phyloP scores from a whole-genome alignment of 352 stramenopile genomes.

The Sclerospora graminicola region DNA sequence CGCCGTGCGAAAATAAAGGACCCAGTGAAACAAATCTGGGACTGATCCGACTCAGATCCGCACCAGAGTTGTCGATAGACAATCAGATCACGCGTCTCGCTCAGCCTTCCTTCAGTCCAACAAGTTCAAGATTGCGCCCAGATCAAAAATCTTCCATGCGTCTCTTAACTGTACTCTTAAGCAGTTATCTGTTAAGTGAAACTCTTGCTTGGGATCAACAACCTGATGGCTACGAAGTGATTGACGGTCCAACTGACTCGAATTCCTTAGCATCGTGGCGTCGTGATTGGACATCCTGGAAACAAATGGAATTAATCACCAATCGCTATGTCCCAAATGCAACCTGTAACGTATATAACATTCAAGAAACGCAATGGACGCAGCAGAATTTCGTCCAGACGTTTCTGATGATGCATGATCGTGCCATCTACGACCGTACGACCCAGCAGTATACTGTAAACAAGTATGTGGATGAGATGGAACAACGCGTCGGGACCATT shows the following conservation, averaged over 20 bases:
- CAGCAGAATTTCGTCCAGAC: slow-evolving; percentile 69
- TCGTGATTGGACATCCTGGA: slow-evolving; percentile 48
- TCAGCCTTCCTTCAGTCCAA: too few relatives aligned
- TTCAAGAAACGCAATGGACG: slow-evolving; percentile 49
- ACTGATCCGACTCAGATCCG: too few relatives aligned
- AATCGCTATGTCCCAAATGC: slow-evolving; percentile 53
- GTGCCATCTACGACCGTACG: slow-evolving; percentile 58
- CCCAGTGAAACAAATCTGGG: too few relatives aligned
- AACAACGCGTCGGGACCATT: slow-evolving; percentile 38
- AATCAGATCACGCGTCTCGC: too few relatives aligned
- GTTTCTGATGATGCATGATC: slow-evolving; percentile 72
- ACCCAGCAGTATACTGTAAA: slow-evolving; percentile 52
- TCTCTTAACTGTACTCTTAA: too few relatives aligned
- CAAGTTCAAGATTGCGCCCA: too few relatives aligned
- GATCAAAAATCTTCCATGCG: too few relatives aligned
- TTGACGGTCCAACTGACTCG: slow-evolving; percentile 36
- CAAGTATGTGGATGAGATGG: slow-evolving; percentile 52
- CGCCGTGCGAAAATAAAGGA: too few relatives aligned
- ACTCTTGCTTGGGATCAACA: slow-evolving; percentile 71
- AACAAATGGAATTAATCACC: slow-evolving; percentile 55
- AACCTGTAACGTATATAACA: slow-evolving; percentile 65
- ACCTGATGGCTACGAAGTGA: slow-evolving; percentile 73
- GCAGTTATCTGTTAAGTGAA: too few relatives aligned
- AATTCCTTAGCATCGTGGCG: slow-evolving; percentile 40
- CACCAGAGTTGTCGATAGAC: too few relatives aligned